Percentiles rank a stretch among this genome's conserved stretches.
phyloP scores from a whole-genome alignment of 2,329 filamentous ascomycete species.

The Bipolaris gigantea region DNA sequence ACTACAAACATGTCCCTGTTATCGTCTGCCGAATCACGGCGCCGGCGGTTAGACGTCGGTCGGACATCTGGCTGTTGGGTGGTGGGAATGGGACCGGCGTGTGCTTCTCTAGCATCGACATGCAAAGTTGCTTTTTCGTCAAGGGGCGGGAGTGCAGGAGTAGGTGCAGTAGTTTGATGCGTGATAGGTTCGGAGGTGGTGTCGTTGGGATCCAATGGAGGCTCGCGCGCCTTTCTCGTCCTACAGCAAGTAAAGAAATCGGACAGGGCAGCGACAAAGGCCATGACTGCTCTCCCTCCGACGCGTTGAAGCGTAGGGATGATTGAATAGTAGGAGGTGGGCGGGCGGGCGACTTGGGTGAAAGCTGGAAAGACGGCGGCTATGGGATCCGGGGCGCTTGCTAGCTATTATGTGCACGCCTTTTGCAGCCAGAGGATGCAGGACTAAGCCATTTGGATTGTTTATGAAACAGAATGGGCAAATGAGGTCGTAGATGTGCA shows the following conservation, averaged over 20 bases:
- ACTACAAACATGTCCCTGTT: constrained; percentile 2
- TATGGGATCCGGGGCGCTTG: background rate
- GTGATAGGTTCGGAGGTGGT: constrained; percentile 2
- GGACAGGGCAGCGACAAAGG: constrained; percentile 10
- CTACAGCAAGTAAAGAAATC: constrained; percentile 14
- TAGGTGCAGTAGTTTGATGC: constrained; percentile 6
- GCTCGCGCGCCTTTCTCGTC: constrained; percentile 10
- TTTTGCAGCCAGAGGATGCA: background rate
- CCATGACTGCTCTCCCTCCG: constrained; percentile 12
- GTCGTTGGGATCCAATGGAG: constrained; percentile 1
- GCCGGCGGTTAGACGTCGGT: background rate
- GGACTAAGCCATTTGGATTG: constrained; percentile 4
- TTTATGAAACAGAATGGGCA: constrained; percentile 10
- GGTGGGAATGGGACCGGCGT: background rate
- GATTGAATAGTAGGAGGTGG: constrained; percentile 3
- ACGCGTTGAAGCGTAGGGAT: constrained; percentile 3
- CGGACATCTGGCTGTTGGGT: background rate
- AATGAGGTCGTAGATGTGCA: constrained; percentile 6
- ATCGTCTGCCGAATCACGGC: background rate
- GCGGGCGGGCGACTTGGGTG: constrained; percentile 2
- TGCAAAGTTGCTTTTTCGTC: constrained; percentile 2
- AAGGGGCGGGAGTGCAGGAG: background rate
- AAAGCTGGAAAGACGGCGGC: constrained; percentile 5
- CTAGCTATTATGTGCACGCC: constrained; percentile 8
- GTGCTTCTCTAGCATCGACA: background rate